Evolutionary conservation across 2,329 filamentous ascomycete species (phyloP).

Genomic region (Aspergillus cejpii): DNA sequence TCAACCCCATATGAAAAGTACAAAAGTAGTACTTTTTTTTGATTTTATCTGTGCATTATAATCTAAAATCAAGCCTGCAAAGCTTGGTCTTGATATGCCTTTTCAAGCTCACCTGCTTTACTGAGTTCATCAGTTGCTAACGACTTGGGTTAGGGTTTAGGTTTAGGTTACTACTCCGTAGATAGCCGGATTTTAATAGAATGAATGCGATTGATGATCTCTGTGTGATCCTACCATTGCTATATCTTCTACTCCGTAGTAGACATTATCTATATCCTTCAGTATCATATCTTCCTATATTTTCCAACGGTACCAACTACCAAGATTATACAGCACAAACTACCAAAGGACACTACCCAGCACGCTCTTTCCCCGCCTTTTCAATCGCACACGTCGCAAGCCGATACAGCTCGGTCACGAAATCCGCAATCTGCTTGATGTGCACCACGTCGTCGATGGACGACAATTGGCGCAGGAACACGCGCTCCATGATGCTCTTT

Average conservation of each 20-base stretch:
- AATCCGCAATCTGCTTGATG: slow-evolving; percentile 39
- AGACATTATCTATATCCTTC: too few species aligned
- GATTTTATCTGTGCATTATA: slow-evolving; percentile 27
- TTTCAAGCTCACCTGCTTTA: background rate
- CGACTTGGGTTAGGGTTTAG: too few species aligned
- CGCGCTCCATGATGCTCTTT: slow-evolving; percentile 40
- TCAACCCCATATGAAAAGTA: slow-evolving; percentile 37
- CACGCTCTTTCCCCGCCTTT: slow-evolving; percentile 32
- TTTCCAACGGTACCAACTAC: too few species aligned
- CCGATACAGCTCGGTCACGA: slow-evolving; percentile 42
- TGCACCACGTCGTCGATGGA: slow-evolving; percentile 37
- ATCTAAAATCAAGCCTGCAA: slow-evolving; percentile 16
- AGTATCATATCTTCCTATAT: too few species aligned
- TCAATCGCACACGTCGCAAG: slow-evolving; percentile 42
- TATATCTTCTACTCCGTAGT: too few species aligned
- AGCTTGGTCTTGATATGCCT: background rate
- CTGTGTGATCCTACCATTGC: too few species aligned
- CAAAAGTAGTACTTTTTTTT: slow-evolving; percentile 23
- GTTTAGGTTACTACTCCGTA: background rate
- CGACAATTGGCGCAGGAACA: slow-evolving; percentile 24
- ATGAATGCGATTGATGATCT: background rate
- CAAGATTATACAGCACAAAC: too few species aligned
- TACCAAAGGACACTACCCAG: too few species aligned
- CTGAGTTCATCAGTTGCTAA: background rate
- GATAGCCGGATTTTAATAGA: background rate